phyloP scores from a whole-genome alignment of 2,329 filamentous ascomycete genomes.

The Neopestalotiopsis sp. region DNA sequence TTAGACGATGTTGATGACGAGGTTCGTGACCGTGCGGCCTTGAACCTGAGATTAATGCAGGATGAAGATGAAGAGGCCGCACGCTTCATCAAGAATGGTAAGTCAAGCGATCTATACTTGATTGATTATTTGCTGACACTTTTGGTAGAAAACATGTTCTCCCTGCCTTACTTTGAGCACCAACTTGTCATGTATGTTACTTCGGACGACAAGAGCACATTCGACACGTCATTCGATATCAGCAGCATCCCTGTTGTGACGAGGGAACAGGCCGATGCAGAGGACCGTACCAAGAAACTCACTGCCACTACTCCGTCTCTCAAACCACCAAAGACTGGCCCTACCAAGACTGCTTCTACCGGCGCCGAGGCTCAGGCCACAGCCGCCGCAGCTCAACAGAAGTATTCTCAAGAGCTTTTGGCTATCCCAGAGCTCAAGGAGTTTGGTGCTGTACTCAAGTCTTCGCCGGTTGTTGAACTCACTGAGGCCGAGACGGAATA shows the following conservation, averaged over 20 bases:
- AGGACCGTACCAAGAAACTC: slow-evolving; percentile 96
- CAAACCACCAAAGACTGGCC: slow-evolving; percentile 86
- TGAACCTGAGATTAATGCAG: slow-evolving; percentile 91
- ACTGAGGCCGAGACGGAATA: slow-evolving; percentile 98
- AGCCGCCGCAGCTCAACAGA: slow-evolving; percentile 81
- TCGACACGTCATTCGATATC: slow-evolving; percentile 87
- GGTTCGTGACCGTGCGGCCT: slow-evolving; percentile 90
- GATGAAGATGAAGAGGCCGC: slow-evolving; percentile 87
- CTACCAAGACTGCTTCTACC: slow-evolving; percentile 72
- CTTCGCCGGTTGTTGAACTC: slow-evolving; percentile 82
- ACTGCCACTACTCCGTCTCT: slow-evolving; percentile 90
- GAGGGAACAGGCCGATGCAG: slow-evolving; percentile 92
- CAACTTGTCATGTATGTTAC: slow-evolving; percentile 98
- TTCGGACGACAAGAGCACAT: slow-evolving; percentile 85
- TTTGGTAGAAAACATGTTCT: slow-evolving; percentile 85
- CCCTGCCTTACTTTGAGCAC: slow-evolving; percentile 92
- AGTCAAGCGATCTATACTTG: slow-evolving; percentile 29
- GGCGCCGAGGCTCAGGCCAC: slow-evolving; percentile 78
- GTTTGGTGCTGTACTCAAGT: slow-evolving; percentile 92
- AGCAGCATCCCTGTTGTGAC: slow-evolving; percentile 90
- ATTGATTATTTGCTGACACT: slow-evolving; percentile 33
- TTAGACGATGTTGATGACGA: slow-evolving; percentile 98
- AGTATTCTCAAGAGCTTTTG: slow-evolving; percentile 86
- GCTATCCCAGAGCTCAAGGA: slow-evolving; percentile 89
- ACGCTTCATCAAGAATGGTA: slow-evolving; percentile 92